Base-by-base conservation (phyloP, 2,329 filamentous ascomycete genomes). In the Hypoxylon sp. region DNA sequence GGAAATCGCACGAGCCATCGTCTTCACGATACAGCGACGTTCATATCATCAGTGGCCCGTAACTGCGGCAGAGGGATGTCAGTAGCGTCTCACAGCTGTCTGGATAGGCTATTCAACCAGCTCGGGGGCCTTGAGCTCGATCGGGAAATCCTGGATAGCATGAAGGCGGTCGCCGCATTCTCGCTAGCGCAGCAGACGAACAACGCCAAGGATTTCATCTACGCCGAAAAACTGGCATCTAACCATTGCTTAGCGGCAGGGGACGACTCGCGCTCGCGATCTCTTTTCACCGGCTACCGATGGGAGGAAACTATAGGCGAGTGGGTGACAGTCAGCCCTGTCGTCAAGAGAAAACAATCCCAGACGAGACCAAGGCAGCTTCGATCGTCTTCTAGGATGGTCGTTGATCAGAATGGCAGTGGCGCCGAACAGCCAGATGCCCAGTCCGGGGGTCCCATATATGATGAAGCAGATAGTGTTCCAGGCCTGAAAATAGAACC, bases 251-350 rank as follows among this genome's bases (percentile, higher is more conserved):
- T 36, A 46, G 36, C 50, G 3, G 44, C 57, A 22, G 45, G 54
- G 40, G 46, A 53, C 30, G 57, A 56, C 22, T 40, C 48, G 16
- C 50, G 45, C 22, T 55, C 53, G 26, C 65, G 58, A 7, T 62
- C 69, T 7, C 69, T 75, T 20, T 75, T 76, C 57, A 73, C 65
- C 36, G 73, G 67, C 72, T 85, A 79, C 74, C 75, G 81, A 30
- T 87, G 84, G 84, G 85, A 87, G 71, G 84, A 85, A 70, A 82
- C 81, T 45, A 86, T 87, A 71, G 81, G 83, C 33, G 85, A 87
- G 73, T 87, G 85, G 84, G 81, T 87, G 52, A 82, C 79, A 16
- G 78, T 76, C 38, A 85, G 82, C 45, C 84, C 84, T 26, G 74
- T 71, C 52, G 49, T 65, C 36, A 74, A 75, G 49, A 70, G 26